Conservation (phyloP, 768 basidiomycete genomes). For the Lentinula lateritia region DNA sequence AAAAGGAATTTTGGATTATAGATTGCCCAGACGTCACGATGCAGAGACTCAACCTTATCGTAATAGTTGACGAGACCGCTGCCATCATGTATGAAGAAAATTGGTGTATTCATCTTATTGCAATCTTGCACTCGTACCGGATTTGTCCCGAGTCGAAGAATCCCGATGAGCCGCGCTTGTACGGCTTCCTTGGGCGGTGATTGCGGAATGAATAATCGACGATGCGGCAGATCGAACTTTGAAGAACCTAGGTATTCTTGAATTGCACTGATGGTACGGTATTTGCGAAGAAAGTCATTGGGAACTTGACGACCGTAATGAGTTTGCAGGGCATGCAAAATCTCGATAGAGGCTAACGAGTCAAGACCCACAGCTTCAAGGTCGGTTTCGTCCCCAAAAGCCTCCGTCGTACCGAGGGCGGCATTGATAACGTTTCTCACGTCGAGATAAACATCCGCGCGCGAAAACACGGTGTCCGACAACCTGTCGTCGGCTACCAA, state of each 20-base stretch:
- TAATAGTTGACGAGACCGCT: constrained; percentile 56
- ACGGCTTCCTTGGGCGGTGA: background rate
- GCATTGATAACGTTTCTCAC: constrained; percentile 36
- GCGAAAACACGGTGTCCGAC: constrained; percentile 13
- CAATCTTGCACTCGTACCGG: constrained; percentile 31
- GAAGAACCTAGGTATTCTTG: constrained; percentile 11
- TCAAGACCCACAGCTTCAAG: constrained; percentile 54
- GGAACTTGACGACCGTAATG: constrained; percentile 39
- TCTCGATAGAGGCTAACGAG: constrained; percentile 62
- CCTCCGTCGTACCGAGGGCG: constrained; percentile 33
- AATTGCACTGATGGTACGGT: constrained; percentile 34
- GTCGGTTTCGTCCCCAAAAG: constrained; percentile 39
- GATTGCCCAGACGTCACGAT: constrained; percentile 56
- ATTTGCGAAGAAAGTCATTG: constrained; percentile 32
- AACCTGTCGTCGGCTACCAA: constrained; percentile 31
- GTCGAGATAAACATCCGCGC: constrained; percentile 18
- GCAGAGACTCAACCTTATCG: constrained; percentile 37
- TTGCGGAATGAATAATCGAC: background rate
- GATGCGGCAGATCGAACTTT: background rate
- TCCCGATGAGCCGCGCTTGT: constrained; percentile 10
- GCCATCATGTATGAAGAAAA: constrained; percentile 72
- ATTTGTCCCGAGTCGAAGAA: constrained; percentile 19
- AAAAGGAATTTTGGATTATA: constrained; percentile 46
- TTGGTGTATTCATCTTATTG: constrained; percentile 22
- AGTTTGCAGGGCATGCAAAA: constrained; percentile 38